Evolutionary conservation across 495 filamentous ascomycete species (phyloP), one percentile per base, ranked within the genome.

Genomic region (Penicillium odoratum): DNA sequence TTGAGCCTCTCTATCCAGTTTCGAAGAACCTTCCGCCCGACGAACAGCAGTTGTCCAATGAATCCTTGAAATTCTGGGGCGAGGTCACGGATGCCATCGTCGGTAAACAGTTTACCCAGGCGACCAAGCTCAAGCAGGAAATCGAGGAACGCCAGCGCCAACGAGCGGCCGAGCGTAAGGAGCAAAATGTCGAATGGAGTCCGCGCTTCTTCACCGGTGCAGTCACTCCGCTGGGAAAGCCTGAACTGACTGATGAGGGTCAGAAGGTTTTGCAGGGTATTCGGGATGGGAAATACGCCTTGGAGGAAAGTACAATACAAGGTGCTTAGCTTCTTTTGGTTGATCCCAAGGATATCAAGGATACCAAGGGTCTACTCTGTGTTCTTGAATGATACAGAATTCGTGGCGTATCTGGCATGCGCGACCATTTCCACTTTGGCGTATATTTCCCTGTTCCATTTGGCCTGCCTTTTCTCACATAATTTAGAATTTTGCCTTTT

Each of bases 111-210:
- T 98, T 84, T 71, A 81, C 81, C 43, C 84, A 87, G 59, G 94
- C 94, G 13, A 98, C 93, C 46, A 85, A 83, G 38, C 72, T 92
- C 44, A 98, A 98, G 74, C 83, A 91, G 46, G 91, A 96, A 62
- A 84, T 98, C 10, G 93, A 98, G 72, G 93, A 98, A 65, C 82
- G 84, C 18, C 93, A 98, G 71, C 81, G 93, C 34, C 81, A 89
- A 62, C 91, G 88, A 71, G 92, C 91, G 1, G 83, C 88, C n/a
- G 85, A 91, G 59, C 80, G 93, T 28, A 85, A 90, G 58, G 78
- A 75, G 11, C 80, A 78, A 9, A 78, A 82, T 16, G 80, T 81
- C 48, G 78, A 86, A 16, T 98, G 90, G 89, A 80, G 86, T 57
- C 94, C 94, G n/a, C 79, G 91, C 26, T 98, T 97, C 73, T 98